These are phyloP conservation scores for Sugiyamaella valdiviana DNA, from an alignment of 805 yeast species.

Conservation along the genomic window DNA sequence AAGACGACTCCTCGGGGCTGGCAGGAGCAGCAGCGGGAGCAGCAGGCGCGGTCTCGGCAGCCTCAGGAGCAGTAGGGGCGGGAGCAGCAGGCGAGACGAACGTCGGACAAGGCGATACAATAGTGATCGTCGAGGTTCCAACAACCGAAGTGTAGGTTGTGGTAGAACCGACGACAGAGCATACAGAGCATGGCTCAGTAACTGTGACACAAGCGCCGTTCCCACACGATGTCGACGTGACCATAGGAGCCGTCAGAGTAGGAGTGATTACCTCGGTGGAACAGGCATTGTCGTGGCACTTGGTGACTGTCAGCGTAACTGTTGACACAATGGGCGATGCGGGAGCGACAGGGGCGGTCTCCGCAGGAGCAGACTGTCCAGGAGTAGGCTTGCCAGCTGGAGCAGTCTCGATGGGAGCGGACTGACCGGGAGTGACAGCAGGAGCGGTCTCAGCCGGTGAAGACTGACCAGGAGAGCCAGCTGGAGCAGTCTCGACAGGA, in stretches of 20 bases:
- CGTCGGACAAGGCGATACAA: neutral
- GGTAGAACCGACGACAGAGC: conserved; percentile 6
- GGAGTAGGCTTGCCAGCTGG: too few relatives aligned
- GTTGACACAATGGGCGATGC: conserved; percentile 5
- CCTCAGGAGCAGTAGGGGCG: neutral
- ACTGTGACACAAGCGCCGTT: conserved; percentile 7
- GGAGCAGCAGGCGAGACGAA: conserved; percentile 1
- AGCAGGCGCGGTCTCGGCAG: neutral
- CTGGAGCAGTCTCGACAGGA: too few relatives aligned
- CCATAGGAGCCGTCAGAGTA: conserved; percentile 11
- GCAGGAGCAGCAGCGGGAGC: conserved; percentile 5
- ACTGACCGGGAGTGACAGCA: too few relatives aligned
- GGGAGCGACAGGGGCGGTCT: neutral
- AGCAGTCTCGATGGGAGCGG: too few relatives aligned
- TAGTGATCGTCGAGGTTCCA: neutral
- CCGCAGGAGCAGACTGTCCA: neutral
- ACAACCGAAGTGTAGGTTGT: conserved; percentile 8
- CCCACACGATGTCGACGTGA: conserved; percentile 14
- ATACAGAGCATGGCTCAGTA: conserved; percentile 8
- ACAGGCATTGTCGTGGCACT: conserved; percentile 17
- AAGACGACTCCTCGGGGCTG: neutral
- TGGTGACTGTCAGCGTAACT: conserved; percentile 19
- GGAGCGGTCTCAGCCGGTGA: too few relatives aligned
- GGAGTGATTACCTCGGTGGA: conserved; percentile 11
- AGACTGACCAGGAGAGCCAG: too few relatives aligned